Percentiles rank a stretch among this genome's conserved stretches.
These are phyloP conservation scores for Podila epicladia DNA, from an alignment of 192 early-diverging fungal genomes.

Conservation along the genomic window DNA sequence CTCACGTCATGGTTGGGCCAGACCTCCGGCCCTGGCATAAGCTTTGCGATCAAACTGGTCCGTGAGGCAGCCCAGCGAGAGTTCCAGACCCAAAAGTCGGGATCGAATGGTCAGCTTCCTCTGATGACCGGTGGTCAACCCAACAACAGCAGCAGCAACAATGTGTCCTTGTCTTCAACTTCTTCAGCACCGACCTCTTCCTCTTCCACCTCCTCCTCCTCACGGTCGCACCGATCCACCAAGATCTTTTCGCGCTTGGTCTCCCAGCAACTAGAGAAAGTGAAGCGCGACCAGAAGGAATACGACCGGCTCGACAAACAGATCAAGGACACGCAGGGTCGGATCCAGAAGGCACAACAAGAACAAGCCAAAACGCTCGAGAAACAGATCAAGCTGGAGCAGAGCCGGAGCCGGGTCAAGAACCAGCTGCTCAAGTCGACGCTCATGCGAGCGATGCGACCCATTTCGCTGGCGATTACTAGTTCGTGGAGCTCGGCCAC, in stretches of 20 bases:
- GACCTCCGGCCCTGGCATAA: constrained; percentile 13
- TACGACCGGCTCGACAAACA: constrained; percentile 71
- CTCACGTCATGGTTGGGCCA: constrained; percentile 44
- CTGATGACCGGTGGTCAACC: background rate
- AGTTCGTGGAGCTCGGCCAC: constrained; percentile 49
- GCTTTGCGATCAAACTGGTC: constrained; percentile 24
- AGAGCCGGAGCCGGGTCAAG: constrained; percentile 42
- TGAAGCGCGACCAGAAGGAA: constrained; percentile 73
- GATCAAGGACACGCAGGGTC: constrained; percentile 61
- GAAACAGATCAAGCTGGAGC: constrained; percentile 49
- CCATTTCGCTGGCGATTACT: constrained; percentile 48
- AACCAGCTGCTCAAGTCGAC: constrained; percentile 41
- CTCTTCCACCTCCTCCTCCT: too few relatives aligned
- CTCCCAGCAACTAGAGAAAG: constrained; percentile 68
- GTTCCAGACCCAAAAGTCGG: constrained; percentile 10
- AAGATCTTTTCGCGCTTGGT: constrained; percentile 61
- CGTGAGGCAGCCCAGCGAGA: constrained; percentile 53
- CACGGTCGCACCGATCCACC: background rate
- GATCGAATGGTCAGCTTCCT: constrained; percentile 14
- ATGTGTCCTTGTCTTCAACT: background rate
- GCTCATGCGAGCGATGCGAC: constrained; percentile 48
- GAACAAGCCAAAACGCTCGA: constrained; percentile 56
- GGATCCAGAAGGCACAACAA: constrained; percentile 56
- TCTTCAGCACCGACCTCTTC: background rate
- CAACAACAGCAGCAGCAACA: background rate